These are phyloP conservation scores for Hymenoscyphus albidus DNA, from an alignment of 2,329 filamentous ascomycete species.

Conservation along the genomic window DNA sequence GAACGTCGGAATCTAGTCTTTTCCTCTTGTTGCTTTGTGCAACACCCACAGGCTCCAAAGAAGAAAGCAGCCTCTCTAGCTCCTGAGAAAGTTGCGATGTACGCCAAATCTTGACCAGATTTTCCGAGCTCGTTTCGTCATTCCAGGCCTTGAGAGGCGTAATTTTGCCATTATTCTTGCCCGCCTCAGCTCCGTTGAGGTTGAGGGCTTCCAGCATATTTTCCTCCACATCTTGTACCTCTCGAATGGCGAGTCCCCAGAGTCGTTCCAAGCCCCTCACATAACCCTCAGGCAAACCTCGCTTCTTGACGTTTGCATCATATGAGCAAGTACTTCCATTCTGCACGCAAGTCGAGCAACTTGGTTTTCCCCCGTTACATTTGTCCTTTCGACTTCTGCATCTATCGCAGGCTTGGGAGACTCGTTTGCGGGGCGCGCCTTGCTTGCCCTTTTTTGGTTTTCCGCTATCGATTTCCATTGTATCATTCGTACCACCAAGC, in stretches of 20 bases:
- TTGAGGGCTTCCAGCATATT: slow-evolving; percentile 45
- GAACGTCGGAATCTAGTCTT: slow-evolving; percentile 24
- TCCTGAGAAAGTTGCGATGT: slow-evolving; percentile 33
- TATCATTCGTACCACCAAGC: slow-evolving; percentile 13
- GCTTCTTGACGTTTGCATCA: slow-evolving; percentile 68
- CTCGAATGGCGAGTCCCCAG: slow-evolving; percentile 51
- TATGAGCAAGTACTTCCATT: slow-evolving; percentile 57
- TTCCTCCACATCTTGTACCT: slow-evolving; percentile 46
- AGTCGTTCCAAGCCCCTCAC: slow-evolving; percentile 67
- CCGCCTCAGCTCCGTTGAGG: slow-evolving; percentile 34
- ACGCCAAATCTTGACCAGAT: slow-evolving; percentile 32
- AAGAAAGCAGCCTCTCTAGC: slow-evolving; percentile 32
- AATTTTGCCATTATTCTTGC: slow-evolving; percentile 37
- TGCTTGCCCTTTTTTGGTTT: slow-evolving; percentile 26
- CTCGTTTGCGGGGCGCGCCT: slow-evolving; percentile 32
- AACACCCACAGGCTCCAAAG: slow-evolving; percentile 22
- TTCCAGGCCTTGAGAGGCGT: slow-evolving; percentile 29
- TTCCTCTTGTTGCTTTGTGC: slow-evolving; percentile 28
- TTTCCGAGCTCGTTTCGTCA: slow-evolving; percentile 29
- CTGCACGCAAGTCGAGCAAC: slow-evolving; percentile 58
- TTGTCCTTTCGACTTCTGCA: slow-evolving; percentile 54
- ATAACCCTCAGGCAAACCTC: slow-evolving; percentile 76
- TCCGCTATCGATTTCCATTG: not conserved
- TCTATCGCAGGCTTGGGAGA: slow-evolving; percentile 52
- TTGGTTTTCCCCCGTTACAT: slow-evolving; percentile 57